phyloP scores from a whole-genome alignment of 257 asterid genomes.

The Phtheirospermum japonicum region DNA sequence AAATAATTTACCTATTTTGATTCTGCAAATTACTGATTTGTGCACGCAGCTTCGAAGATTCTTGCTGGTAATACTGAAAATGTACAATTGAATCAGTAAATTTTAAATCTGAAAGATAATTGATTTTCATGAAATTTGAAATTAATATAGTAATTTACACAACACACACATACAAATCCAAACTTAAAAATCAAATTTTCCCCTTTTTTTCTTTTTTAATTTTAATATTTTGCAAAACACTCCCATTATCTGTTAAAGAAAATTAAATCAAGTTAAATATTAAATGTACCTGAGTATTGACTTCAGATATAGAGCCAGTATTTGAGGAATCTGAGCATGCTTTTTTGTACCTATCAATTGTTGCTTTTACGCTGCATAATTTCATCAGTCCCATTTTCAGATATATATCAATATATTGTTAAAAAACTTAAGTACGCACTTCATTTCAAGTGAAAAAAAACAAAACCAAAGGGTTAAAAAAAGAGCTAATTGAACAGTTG shows the following conservation, averaged over 20 bases:
- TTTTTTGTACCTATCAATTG: slow-evolving; percentile 88
- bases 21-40: slow-evolving; percentile 76
- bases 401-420: neutral
- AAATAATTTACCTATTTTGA: slow-evolving; percentile 50
- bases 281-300: slow-evolving; percentile 70
- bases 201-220: too few species aligned
- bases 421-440: neutral
- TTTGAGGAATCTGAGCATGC: slow-evolving; percentile 64
- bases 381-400: too few species aligned
- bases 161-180: too few species aligned
- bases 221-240: too few species aligned
- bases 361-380: slow-evolving; percentile 68
- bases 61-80: slow-evolving; percentile 79
- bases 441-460: neutral
- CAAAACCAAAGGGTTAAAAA: slow-evolving; percentile 4
- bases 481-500: slow-evolving; percentile 28
- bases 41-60: slow-evolving; percentile 66
- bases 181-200: too few species aligned
- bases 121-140: neutral
- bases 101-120: neutral
- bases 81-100: neutral
- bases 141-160: too few species aligned
- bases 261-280: too few species aligned
- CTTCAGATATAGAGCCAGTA: slow-evolving; percentile 68
- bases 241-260: too few species aligned